Conservation (phyloP, 305 asterid genomes). For the Fraxinus latifolia region DNA sequence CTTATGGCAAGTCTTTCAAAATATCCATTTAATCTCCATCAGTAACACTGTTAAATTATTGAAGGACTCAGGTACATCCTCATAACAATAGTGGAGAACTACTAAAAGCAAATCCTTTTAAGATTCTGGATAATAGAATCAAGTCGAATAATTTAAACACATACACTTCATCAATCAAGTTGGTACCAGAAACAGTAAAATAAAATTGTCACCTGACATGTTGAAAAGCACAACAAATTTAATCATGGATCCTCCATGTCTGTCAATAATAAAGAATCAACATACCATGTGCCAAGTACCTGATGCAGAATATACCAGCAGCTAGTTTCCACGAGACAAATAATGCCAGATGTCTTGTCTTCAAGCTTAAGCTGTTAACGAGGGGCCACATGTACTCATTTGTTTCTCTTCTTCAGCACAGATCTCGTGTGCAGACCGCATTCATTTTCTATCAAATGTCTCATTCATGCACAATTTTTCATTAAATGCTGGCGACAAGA, state of each 20-base stretch:
- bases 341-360: not conserved
- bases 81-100: slow-evolving; percentile 7
- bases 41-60: slow-evolving; percentile 4
- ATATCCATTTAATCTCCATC: not conserved
- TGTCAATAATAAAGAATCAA: not conserved
- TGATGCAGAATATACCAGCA: not conserved
- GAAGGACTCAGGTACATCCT: slow-evolving; percentile 1
- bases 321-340: not conserved
- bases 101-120: slow-evolving; percentile 1
- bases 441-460: not conserved
- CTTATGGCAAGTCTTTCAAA: not conserved
- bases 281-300: slow-evolving; percentile 6
- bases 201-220: not conserved
- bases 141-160: slow-evolving; percentile 2
- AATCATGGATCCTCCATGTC: slow-evolving; percentile 3
- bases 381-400: not conserved
- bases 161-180: slow-evolving; percentile 12
- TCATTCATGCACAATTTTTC: not conserved
- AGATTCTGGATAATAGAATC: not conserved
- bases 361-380: not conserved
- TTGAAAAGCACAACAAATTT: slow-evolving; percentile 1
- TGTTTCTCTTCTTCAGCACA: not conserved
- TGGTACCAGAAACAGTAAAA: not conserved
- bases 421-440: not conserved
- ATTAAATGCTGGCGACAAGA: not conserved